These are phyloP conservation scores for Scheffersomyces insectosa DNA, from an alignment of 1,139 yeast species.

Conservation along the genomic window DNA sequence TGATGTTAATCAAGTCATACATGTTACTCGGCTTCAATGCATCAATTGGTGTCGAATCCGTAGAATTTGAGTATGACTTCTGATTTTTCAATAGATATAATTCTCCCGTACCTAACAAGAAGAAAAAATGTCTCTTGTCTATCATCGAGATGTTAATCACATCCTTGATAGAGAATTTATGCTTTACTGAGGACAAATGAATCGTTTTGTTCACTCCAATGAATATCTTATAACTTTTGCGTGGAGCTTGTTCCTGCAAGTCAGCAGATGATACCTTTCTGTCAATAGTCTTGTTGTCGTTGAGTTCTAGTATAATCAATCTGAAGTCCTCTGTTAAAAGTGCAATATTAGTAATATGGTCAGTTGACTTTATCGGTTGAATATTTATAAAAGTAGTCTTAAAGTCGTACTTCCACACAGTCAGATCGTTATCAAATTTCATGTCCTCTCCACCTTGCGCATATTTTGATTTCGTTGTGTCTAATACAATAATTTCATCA, in stretches of 20 bases:
- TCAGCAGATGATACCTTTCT: conserved; percentile 4
- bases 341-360: conserved; percentile 22
- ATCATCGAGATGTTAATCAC: conserved; percentile 30
- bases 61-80: conserved; percentile 6
- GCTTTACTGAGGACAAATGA: conserved; percentile 33
- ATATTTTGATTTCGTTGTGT: conserved; percentile 32
- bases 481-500: conserved; percentile 42
- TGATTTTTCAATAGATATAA: conserved; percentile 39
- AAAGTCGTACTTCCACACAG: conserved; percentile 44
- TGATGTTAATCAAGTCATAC: conserved; percentile 39
- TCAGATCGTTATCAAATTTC: conserved; percentile 39
- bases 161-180: conserved; percentile 24
- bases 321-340: conserved; percentile 33
- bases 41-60: conserved; percentile 13
- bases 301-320: conserved; percentile 33
- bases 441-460: conserved; percentile 36
- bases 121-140: conserved; percentile 34
- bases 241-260: conserved; percentile 3
- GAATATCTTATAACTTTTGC: conserved; percentile 26
- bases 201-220: conserved; percentile 38
- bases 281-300: conserved; percentile 9
- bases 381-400: conserved; percentile 27
- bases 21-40: conserved; percentile 26
- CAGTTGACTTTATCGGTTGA: conserved; percentile 18
- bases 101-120: conserved; percentile 40